These are phyloP conservation scores for Lentinula edodes DNA, from an alignment of 768 basidiomycete genomes.

Conservation along the genomic window DNA sequence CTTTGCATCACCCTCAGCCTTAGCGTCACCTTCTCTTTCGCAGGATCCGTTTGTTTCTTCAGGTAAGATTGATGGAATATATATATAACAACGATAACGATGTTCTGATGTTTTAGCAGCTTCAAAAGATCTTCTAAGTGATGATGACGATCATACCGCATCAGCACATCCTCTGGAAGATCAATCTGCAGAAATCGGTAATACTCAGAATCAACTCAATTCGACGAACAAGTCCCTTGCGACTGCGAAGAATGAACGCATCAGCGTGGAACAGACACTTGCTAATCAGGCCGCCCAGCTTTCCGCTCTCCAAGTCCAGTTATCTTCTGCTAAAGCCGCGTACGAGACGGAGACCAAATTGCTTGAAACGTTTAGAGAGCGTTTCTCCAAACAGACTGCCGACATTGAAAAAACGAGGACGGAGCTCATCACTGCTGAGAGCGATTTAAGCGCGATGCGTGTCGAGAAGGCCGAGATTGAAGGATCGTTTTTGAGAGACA, in stretches of 20 bases:
- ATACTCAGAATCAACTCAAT: constrained; percentile 77
- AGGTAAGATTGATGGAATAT: neutral
- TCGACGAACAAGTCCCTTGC: constrained; percentile 74
- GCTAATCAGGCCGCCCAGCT: constrained; percentile 70
- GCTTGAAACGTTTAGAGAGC: constrained; percentile 62
- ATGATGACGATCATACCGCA: constrained; percentile 55
- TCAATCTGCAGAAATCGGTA: constrained; percentile 82
- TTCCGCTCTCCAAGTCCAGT: constrained; percentile 74
- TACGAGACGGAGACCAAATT: constrained; percentile 81
- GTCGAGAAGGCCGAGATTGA: constrained; percentile 92
- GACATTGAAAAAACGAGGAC: constrained; percentile 69
- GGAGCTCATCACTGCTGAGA: constrained; percentile 86
- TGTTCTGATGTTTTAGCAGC: neutral
- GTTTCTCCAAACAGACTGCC: constrained; percentile 57
- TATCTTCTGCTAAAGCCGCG: constrained; percentile 76
- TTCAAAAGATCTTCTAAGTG: constrained; percentile 59
- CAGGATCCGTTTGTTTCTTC: constrained; percentile 51
- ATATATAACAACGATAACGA: neutral
- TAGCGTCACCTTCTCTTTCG: constrained; percentile 16
- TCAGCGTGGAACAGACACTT: constrained; percentile 56
- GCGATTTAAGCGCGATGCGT: constrained; percentile 81
- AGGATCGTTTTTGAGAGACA: constrained; percentile 80
- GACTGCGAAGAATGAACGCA: constrained; percentile 60
- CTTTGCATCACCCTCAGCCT: constrained; percentile 15
- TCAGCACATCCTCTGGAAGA: constrained; percentile 54